A percentile compares a stretch with the other conserved stretches of the same genome.
These are phyloP conservation scores for Penicillium angulare DNA, from an alignment of 495 filamentous ascomycete species.

Conservation along the genomic window DNA sequence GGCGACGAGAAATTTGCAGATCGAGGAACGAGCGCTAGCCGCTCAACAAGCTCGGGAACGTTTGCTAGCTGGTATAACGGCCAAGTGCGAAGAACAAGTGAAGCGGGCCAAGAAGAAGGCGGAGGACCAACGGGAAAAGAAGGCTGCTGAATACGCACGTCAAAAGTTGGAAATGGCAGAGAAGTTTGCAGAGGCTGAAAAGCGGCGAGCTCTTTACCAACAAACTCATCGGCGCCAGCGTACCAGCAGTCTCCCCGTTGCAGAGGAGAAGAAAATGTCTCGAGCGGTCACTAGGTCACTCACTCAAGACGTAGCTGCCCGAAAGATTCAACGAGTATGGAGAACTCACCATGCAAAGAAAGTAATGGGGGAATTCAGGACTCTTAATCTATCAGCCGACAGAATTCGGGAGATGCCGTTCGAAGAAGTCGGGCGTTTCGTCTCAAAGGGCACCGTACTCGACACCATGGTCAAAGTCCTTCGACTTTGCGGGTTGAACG, in stretches of 20 bases:
- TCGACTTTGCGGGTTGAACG: slow-evolving; percentile 71
- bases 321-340: slow-evolving; percentile 78
- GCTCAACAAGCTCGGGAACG: slow-evolving; percentile 88
- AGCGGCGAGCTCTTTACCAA: slow-evolving; percentile 57
- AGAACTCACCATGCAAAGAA: slow-evolving; percentile 57
- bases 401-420: slow-evolving; percentile 73
- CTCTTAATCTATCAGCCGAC: slow-evolving; percentile 71
- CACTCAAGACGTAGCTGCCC: slow-evolving; percentile 65
- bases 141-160: slow-evolving; percentile 79
- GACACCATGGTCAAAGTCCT: slow-evolving; percentile 68
- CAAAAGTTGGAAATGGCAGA: slow-evolving; percentile 80
- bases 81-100: slow-evolving; percentile 92
- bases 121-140: slow-evolving; percentile 85
- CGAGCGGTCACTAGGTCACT: slow-evolving; percentile 42
- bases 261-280: slow-evolving; percentile 54
- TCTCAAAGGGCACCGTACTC: slow-evolving; percentile 75
- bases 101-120: slow-evolving; percentile 90
- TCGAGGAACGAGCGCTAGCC: slow-evolving; percentile 83
- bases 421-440: slow-evolving; percentile 72
- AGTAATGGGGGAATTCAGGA: slow-evolving; percentile 62
- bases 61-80: slow-evolving; percentile 88
- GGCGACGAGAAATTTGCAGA: slow-evolving; percentile 58
- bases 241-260: slow-evolving; percentile 60
- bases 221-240: slow-evolving; percentile 58
- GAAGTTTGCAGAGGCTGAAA: slow-evolving; percentile 84